A percentile compares a stretch with the other conserved stretches of the same genome.
Evolutionary conservation across 129 eudicot genomes (phyloP).

Genomic region (Rutidosis leptorrhynchoides): DNA sequence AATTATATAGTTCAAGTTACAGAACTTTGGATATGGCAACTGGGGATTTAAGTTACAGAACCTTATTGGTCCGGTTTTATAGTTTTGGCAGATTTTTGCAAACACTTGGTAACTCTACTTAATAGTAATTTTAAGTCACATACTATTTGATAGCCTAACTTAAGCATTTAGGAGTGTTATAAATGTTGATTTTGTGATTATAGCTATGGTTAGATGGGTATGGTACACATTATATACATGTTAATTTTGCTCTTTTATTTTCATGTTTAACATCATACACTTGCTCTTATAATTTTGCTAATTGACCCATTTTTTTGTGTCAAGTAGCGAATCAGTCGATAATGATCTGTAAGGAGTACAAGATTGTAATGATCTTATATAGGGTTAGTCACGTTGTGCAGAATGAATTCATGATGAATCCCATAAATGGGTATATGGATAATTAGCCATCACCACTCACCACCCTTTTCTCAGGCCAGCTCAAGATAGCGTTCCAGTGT

Average conservation of each 20-base stretch:
- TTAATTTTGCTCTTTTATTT: neutral
- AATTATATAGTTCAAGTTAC: slow-evolving; percentile 10
- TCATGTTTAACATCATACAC: too few species aligned
- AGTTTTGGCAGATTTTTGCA: neutral
- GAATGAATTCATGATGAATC: too few species aligned
- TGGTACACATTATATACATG: neutral
- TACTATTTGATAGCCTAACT: neutral
- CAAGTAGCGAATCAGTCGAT: too few species aligned
- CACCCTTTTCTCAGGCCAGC: too few species aligned
- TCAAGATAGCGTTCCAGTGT: too few species aligned
- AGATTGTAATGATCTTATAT: too few species aligned
- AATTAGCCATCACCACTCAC: too few species aligned
- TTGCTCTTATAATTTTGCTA: too few species aligned
- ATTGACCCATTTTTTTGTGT: too few species aligned
- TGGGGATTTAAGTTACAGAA: slow-evolving; percentile 87
- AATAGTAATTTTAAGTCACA: neutral
- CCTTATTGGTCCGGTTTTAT: slow-evolving; percentile 19
- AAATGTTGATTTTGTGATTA: neutral
- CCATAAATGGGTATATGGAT: too few species aligned
- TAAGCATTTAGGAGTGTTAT: neutral
- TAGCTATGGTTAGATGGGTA: neutral
- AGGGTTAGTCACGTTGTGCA: too few species aligned
- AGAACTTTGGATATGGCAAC: slow-evolving; percentile 96
- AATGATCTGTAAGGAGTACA: too few species aligned
- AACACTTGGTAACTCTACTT: neutral